Percentiles rank a stretch among this genome's conserved stretches.
Evolutionary conservation across 805 yeast species (phyloP).

Genomic region (Blastobotrys robertii): DNA sequence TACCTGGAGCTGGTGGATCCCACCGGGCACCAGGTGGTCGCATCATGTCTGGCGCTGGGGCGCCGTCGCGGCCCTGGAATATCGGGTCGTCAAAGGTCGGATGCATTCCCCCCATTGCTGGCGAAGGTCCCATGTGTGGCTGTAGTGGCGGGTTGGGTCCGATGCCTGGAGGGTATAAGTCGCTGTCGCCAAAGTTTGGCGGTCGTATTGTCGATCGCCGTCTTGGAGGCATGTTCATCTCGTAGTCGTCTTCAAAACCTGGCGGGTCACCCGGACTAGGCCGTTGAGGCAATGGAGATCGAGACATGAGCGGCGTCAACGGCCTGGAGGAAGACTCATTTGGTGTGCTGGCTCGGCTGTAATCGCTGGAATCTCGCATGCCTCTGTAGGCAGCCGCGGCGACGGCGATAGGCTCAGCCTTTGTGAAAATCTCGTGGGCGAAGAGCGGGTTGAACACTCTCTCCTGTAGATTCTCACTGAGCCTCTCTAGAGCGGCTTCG

Average conservation of each 20-base stretch:
- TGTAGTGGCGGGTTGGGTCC: slow-evolving; percentile 27
- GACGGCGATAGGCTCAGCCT: background rate
- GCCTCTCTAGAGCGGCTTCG: slow-evolving; percentile 7
- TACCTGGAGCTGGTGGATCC: slow-evolving; percentile 30
- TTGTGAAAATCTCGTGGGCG: background rate
- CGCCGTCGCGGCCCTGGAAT: slow-evolving; percentile 14
- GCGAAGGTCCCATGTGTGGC: slow-evolving; percentile 21
- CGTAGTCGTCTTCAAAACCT: slow-evolving; percentile 37
- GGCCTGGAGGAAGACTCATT: slow-evolving; percentile 3
- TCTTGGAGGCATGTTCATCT: slow-evolving; percentile 16
- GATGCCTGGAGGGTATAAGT: slow-evolving; percentile 32
- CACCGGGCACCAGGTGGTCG: slow-evolving; percentile 32
- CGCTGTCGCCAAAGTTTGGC: slow-evolving; percentile 28
- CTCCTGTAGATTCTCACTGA: slow-evolving; percentile 3
- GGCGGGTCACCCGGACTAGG: slow-evolving; percentile 25
- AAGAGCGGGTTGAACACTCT: background rate
- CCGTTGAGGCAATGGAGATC: background rate
- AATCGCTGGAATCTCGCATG: slow-evolving; percentile 1
- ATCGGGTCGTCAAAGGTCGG: slow-evolving; percentile 25
- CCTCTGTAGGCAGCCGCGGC: background rate
- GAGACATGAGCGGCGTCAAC: slow-evolving; percentile 1
- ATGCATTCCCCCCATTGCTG: slow-evolving; percentile 24
- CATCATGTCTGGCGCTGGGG: slow-evolving; percentile 14
- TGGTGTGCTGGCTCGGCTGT: slow-evolving; percentile 1
- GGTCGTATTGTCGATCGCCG: background rate